Base-by-base conservation (phyloP, 2,329 filamentous ascomycete genomes). In the Xylaria sp. region DNA sequence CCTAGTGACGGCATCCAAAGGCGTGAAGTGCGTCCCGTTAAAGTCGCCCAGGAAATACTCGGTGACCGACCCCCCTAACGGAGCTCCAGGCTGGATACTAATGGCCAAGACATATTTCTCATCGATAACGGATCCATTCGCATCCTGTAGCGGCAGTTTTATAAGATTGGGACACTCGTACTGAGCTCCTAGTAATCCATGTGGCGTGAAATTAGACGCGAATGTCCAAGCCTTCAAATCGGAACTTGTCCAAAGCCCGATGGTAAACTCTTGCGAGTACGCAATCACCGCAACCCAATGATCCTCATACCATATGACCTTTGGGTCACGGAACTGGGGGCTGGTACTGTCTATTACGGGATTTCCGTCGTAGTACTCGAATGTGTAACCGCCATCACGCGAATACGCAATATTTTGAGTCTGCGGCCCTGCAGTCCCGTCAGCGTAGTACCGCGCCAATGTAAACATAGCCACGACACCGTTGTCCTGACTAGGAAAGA, bases 121-220 rank as follows among this genome's bases (percentile, higher is more conserved):
- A 53, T 83, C 80, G 3, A 78, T 62, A 68, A 81, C 70, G 8
- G 70, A 69, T 21, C 71, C 73, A 37, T 60, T 64, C 21, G 60
- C 62, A 60, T 75, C 73, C 5, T 75, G 72, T 3, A 88, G 81
- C 0, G 86, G 86, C 64, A 91, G 84, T 37, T 82, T 79, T 1
- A 91, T 83, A 44, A 91, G 76, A 71, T 90, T 91, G 0, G 89
- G 89, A 60, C 88, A 91, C 76, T 91, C 89, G 73, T 88, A 90
- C 73, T 90, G 86, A 0, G 84, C 73, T 5, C 85, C 88, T 2
- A 85, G 81, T 1, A 87, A 79, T 18, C 84, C 86, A 54, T 83
- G 78, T 66, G 83, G 79, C 2, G 85, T 84, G 74, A 90, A 90
- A 75, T 90, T 90, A 65, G 86, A 86, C 12, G 82, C 83, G 48